These are phyloP conservation scores for Phytophthora cactorum DNA, from an alignment of 352 stramenopile genomes.

Conservation along the genomic window DNA sequence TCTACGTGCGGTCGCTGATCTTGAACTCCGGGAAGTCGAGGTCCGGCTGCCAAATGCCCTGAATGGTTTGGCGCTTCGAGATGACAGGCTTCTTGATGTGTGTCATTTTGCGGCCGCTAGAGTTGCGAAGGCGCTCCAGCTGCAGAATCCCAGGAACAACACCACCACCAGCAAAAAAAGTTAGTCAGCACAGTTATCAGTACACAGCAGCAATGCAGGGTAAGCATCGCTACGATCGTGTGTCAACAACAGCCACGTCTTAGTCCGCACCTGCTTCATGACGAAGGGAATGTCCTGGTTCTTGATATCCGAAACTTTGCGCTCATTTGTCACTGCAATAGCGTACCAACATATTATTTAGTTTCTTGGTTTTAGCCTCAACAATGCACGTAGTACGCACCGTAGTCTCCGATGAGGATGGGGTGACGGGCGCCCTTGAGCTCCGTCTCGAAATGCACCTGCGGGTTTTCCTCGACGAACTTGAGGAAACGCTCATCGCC, in stretches of 20 bases:
- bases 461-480: conserved; percentile 89
- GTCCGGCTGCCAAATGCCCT: conserved; percentile 90
- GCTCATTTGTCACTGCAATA: conserved; percentile 73
- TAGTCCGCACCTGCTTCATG: conserved; percentile 67
- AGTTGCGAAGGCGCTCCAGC: conserved; percentile 86
- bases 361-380: background rate
- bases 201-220: background rate
- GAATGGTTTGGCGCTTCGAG: conserved; percentile 80
- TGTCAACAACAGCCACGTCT: background rate
- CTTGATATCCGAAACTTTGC: conserved; percentile 89
- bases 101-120: conserved; percentile 90
- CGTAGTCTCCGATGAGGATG: conserved; percentile 86
- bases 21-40: conserved; percentile 88
- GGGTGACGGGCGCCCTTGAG: conserved; percentile 86
- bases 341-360: background rate
- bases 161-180: background rate
- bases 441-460: conserved; percentile 85
- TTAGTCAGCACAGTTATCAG: background rate
- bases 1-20: conserved; percentile 69
- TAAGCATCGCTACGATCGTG: background rate
- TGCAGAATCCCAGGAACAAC: conserved; percentile 23
- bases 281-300: conserved; percentile 89
- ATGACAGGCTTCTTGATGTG: conserved; percentile 84
- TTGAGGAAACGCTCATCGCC: conserved; percentile 77
- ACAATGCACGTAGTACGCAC: conserved; percentile 34